phyloP scores from a whole-genome alignment of 75 land plant species.

The Cunninghamia lanceolata region DNA sequence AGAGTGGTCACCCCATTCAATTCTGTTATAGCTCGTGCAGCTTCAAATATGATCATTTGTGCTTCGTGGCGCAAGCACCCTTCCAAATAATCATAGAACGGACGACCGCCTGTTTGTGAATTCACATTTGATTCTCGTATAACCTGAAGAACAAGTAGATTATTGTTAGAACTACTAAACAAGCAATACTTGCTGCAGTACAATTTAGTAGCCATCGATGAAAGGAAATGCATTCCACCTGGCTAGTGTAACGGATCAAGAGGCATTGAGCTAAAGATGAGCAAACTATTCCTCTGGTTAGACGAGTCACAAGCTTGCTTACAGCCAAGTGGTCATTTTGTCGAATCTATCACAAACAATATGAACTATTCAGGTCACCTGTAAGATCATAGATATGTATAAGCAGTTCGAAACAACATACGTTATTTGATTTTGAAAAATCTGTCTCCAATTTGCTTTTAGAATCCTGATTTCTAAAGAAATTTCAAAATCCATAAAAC shows the following conservation, averaged over 20 bases:
- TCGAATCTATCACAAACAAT: slow-evolving; percentile 56
- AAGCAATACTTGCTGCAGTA: neutral
- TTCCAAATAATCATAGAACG: slow-evolving; percentile 91
- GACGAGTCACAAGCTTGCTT: slow-evolving; percentile 85
- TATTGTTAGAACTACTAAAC: neutral
- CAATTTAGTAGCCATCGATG: too few species aligned
- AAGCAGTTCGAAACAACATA: neutral
- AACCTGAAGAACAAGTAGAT: slow-evolving; percentile 40
- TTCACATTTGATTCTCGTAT: slow-evolving; percentile 76
- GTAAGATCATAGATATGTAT: neutral
- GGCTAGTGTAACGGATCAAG: too few species aligned
- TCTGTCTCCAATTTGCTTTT: neutral
- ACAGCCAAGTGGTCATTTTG: slow-evolving; percentile 97
- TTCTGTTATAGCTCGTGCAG: too few species aligned
- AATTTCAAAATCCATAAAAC: neutral
- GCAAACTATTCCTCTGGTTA: slow-evolving; percentile 84
- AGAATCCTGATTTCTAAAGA: neutral
- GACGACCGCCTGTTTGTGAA: too few species aligned
- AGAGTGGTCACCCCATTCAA: slow-evolving; percentile 77
- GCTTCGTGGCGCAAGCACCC: slow-evolving; percentile 88
- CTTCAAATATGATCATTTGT: slow-evolving; percentile 95
- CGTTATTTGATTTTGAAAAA: neutral
- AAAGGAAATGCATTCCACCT: too few species aligned
- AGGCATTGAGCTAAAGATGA: too few species aligned
- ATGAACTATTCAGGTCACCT: neutral